phyloP scores from a whole-genome alignment of 2,329 filamentous ascomycete genomes.

The Apiospora aurea region DNA sequence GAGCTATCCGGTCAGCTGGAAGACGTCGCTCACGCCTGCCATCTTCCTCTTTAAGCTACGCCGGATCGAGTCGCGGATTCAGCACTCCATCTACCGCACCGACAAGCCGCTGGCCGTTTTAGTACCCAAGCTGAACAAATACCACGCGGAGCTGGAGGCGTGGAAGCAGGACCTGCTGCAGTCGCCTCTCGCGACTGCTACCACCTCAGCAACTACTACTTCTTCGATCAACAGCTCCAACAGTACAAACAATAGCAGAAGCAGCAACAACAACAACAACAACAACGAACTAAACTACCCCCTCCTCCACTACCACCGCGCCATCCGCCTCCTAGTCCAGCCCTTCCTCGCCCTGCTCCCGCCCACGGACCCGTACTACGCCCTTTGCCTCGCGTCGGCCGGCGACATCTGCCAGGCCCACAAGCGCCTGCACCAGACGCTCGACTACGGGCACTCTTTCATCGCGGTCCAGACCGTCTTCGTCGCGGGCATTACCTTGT shows the following conservation, averaged over 20 bases:
- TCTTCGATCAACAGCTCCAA: conserved; percentile 34
- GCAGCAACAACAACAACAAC: conserved; percentile 34
- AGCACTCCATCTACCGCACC: conserved; percentile 58
- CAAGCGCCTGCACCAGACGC: conserved; percentile 49
- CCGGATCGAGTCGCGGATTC: conserved; percentile 55
- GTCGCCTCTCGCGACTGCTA: not conserved
- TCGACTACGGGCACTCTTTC: conserved; percentile 51
- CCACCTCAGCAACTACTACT: not conserved
- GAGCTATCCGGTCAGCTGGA: conserved; percentile 33
- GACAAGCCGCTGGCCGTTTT: conserved; percentile 53
- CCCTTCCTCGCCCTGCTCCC: conserved; percentile 56
- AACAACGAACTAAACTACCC: conserved; percentile 54
- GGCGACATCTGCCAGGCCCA: conserved; percentile 51
- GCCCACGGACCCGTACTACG: conserved; percentile 53
- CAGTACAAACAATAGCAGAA: conserved; percentile 38
- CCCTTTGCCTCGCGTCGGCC: conserved; percentile 48
- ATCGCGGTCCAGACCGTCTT: conserved; percentile 52
- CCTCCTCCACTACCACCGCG: conserved; percentile 57
- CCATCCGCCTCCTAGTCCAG: conserved; percentile 57
- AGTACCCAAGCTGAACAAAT: conserved; percentile 54
- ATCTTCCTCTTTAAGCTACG: conserved; percentile 54
- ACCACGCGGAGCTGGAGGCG: conserved; percentile 53
- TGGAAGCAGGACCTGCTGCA: conserved; percentile 51
- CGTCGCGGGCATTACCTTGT: conserved; percentile 49
- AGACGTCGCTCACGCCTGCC: conserved; percentile 49